phyloP scores from a whole-genome alignment of 2,329 filamentous ascomycete genomes.

The Exserohilum rostratum region DNA sequence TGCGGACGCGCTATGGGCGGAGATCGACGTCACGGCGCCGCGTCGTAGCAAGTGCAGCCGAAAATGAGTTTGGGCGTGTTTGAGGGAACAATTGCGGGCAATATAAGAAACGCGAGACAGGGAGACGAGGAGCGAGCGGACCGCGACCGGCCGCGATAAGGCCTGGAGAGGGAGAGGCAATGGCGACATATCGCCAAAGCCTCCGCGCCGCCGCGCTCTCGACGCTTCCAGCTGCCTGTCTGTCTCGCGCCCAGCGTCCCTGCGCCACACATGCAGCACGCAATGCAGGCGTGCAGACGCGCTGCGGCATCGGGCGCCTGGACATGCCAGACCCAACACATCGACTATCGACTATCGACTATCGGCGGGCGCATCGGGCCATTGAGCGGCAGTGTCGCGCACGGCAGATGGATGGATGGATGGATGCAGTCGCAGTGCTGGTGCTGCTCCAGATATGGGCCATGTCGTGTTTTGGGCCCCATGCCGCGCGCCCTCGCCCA shows the following conservation, averaged over 20 bases:
- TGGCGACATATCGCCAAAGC: too few relatives aligned
- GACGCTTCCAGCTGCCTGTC: too few relatives aligned
- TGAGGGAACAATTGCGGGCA: not conserved
- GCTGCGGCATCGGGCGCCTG: not conserved
- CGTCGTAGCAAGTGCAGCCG: slow-evolving; percentile 4
- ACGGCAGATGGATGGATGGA: slow-evolving; percentile 1
- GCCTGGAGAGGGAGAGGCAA: too few relatives aligned
- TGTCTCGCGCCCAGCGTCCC: not conserved
- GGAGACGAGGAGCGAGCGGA: too few relatives aligned
- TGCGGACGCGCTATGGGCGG: slow-evolving; percentile 2
- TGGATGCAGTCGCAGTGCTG: too few relatives aligned
- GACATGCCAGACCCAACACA: not conserved
- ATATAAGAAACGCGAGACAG: too few relatives aligned
- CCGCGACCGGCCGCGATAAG: too few relatives aligned
- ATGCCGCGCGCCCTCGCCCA: too few relatives aligned
- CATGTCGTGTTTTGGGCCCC: too few relatives aligned
- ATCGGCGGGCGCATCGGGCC: not conserved
- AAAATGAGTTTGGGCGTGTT: not conserved
- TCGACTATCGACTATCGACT: not conserved
- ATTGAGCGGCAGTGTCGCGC: not conserved
- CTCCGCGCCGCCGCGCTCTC: too few relatives aligned
- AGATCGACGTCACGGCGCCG: slow-evolving; percentile 21
- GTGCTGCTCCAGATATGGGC: too few relatives aligned
- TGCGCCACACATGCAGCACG: not conserved
- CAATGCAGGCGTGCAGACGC: too few relatives aligned